These are phyloP conservation scores for Closterium sp. DNA, from an alignment of 139 green algal species.

Conservation along the genomic window DNA sequence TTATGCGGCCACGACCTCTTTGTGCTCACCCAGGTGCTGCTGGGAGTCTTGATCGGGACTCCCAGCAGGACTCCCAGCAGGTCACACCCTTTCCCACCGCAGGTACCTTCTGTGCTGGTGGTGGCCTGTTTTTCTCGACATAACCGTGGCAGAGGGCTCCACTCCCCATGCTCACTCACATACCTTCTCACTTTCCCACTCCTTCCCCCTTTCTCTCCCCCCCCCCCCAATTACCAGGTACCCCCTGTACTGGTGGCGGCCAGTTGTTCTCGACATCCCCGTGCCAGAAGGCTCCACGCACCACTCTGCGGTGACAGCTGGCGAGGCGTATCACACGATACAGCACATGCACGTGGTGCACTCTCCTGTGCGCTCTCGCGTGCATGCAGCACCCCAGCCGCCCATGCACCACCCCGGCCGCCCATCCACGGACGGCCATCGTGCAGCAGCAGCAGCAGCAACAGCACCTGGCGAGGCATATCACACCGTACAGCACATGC, in stretches of 20 bases:
- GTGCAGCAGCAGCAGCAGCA: too few species aligned
- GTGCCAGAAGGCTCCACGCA: slow-evolving; percentile 32
- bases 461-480: too few species aligned
- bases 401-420: neutral
- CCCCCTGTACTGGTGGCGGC: slow-evolving; percentile 38
- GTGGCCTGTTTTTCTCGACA: slow-evolving; percentile 21
- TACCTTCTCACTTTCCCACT: neutral
- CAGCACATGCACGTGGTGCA: neutral
- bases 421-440: too few species aligned
- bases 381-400: neutral
- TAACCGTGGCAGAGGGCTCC: slow-evolving; percentile 19
- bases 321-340: neutral
- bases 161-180: slow-evolving; percentile 13
- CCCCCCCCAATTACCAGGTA: slow-evolving; percentile 9
- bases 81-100: too few species aligned
- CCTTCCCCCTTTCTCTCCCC: neutral
- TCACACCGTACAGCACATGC: neutral
- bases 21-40: too few species aligned
- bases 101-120: slow-evolving; percentile 43
- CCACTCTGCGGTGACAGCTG: neutral
- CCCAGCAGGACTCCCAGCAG: too few species aligned
- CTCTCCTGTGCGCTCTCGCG: neutral
- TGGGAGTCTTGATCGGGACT: too few species aligned
- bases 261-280: slow-evolving; percentile 25
- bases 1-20: too few species aligned